Evolutionary conservation across 768 basidiomycete genomes (phyloP).

Genomic region (Pleurotus djamor): DNA sequence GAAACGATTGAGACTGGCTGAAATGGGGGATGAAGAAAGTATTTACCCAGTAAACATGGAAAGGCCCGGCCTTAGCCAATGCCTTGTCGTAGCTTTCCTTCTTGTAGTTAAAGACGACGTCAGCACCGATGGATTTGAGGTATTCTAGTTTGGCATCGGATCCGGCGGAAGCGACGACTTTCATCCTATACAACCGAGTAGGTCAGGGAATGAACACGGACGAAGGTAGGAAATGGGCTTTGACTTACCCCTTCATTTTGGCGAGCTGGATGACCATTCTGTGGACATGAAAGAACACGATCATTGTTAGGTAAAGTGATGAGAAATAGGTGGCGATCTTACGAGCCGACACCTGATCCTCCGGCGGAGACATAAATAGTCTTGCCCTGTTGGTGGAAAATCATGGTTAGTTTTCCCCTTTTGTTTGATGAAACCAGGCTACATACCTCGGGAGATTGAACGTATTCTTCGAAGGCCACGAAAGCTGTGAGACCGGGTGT

Average conservation of each 20-base stretch:
- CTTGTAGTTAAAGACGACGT: slow-evolving; percentile 56
- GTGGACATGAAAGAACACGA: not conserved
- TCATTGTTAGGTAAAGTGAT: no score
- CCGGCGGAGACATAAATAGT: slow-evolving; percentile 21
- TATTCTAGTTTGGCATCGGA: slow-evolving; percentile 51
- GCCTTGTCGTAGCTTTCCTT: slow-evolving; percentile 31
- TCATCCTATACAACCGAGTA: not conserved
- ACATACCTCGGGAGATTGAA: slow-evolving; percentile 14
- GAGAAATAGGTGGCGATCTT: no score
- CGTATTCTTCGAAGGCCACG: slow-evolving; percentile 19
- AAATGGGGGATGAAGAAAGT: not conserved
- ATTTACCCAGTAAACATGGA: slow-evolving; percentile 32
- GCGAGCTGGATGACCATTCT: slow-evolving; percentile 14
- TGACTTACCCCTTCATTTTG: slow-evolving; percentile 2
- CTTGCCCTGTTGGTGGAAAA: slow-evolving; percentile 12
- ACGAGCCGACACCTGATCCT: slow-evolving; percentile 16
- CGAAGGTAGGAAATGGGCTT: not conserved
- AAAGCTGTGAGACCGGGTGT: slow-evolving; percentile 27
- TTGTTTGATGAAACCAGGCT: not conserved
- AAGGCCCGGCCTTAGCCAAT: slow-evolving; percentile 33
- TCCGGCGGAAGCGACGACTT: slow-evolving; percentile 29
- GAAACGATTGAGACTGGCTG: not conserved
- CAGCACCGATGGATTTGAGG: slow-evolving; percentile 39
- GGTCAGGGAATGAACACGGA: slow-evolving; percentile 5
- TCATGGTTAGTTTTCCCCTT: not conserved